A percentile compares a stretch with the other conserved stretches of the same genome.
These are phyloP conservation scores for Chaetomium tenue DNA, from an alignment of 495 filamentous ascomycete species.

Conservation along the genomic window DNA sequence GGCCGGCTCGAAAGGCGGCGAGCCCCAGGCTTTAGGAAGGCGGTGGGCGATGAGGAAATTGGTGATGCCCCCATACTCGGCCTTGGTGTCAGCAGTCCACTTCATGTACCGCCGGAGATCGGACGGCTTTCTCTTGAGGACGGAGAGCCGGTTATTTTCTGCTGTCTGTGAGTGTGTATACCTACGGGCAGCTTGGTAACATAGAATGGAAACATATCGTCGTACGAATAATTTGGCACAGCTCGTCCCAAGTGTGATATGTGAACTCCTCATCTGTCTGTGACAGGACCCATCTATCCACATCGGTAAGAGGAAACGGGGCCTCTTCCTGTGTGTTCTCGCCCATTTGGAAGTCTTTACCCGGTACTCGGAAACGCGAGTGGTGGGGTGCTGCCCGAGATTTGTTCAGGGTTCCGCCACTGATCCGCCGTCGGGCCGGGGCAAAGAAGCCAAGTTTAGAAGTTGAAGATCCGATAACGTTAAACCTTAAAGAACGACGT, in stretches of 20 bases:
- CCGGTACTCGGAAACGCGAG: slow-evolving; percentile 7
- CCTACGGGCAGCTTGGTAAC: neutral
- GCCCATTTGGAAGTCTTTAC: slow-evolving; percentile 29
- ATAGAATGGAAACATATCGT: neutral
- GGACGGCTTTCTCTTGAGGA: slow-evolving; percentile 77
- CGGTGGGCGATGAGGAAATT: slow-evolving; percentile 72
- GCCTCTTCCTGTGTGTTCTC: slow-evolving; percentile 35
- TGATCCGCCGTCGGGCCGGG: slow-evolving; percentile 6
- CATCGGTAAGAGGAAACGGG: slow-evolving; percentile 63
- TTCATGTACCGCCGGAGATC: slow-evolving; percentile 79
- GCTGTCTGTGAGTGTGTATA: slow-evolving; percentile 20
- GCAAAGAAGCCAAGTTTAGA: neutral
- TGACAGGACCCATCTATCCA: slow-evolving; percentile 64
- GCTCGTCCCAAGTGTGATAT: slow-evolving; percentile 66
- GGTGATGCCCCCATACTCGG: slow-evolving; percentile 71
- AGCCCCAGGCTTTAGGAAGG: slow-evolving; percentile 63
- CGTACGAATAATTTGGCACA: slow-evolving; percentile 65
- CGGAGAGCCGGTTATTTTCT: slow-evolving; percentile 69
- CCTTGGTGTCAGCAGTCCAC: slow-evolving; percentile 70
- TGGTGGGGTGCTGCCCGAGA: slow-evolving; percentile 10
- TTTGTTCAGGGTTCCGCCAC: slow-evolving; percentile 17
- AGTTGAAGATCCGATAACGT: neutral
- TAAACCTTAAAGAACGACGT: neutral
- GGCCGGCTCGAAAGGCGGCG: slow-evolving; percentile 50
- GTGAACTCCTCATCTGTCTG: slow-evolving; percentile 68